phyloP scores from a whole-genome alignment of 768 basidiomycete genomes.

The Tricholoma sp. region DNA sequence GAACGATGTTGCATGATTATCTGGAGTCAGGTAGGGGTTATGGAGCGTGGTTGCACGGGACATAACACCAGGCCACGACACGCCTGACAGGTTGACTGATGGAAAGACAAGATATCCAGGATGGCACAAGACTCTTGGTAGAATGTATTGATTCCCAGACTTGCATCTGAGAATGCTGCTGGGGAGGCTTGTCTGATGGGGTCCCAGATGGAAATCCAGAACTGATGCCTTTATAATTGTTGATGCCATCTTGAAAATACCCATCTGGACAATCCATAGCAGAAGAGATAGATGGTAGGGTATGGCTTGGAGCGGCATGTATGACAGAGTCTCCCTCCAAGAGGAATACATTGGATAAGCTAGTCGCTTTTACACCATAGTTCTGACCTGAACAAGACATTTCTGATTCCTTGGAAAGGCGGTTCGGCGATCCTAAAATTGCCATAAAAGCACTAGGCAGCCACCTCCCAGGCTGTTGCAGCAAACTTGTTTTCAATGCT shows the following conservation, averaged over 20 bases:
- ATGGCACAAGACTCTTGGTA: constrained; percentile 41
- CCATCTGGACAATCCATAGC: background rate
- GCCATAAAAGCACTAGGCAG: constrained; percentile 34
- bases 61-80: no score
- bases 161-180: constrained; percentile 4
- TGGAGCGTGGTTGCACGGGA: no score
- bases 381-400: constrained; percentile 21
- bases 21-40: no score
- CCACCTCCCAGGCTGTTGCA: constrained; percentile 19
- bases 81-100: constrained; percentile 32
- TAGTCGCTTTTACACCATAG: background rate
- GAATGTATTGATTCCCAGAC: constrained; percentile 41
- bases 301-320: background rate
- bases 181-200: background rate
- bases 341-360: background rate
- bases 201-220: background rate
- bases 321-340: background rate
- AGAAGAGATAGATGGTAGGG: background rate
- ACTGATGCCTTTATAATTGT: background rate
- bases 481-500: constrained; percentile 6
- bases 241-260: background rate
- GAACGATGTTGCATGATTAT: no score
- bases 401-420: constrained; percentile 23
- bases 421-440: constrained; percentile 20
- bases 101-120: constrained; percentile 47